Conservation (phyloP, 441 rosid genomes). For the Erysimum cheiri region DNA sequence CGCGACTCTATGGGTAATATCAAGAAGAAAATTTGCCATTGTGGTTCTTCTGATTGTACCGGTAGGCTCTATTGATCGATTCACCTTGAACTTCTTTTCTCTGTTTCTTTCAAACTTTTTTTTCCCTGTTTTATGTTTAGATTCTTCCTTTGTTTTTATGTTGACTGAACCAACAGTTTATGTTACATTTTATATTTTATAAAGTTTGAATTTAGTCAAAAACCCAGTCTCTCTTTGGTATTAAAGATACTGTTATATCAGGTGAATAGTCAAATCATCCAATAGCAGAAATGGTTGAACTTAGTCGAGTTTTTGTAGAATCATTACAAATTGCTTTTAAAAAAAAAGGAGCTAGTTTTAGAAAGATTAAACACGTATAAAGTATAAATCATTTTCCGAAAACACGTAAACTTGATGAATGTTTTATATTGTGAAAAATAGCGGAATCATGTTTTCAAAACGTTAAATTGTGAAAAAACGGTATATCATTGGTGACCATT, state of each 20-base stretch:
- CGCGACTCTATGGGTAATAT: constrained; percentile 71
- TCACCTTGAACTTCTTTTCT: neutral
- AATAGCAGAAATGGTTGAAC: neutral
- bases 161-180: constrained; percentile 1
- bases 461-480: neutral
- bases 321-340: neutral
- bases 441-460: neutral
- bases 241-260: neutral
- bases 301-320: neutral
- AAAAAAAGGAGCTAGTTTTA: neutral
- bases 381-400: too few species aligned
- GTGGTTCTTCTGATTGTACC: constrained; percentile 81
- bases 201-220: neutral
- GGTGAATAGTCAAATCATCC: neutral
- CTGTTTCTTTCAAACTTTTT: neutral
- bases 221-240: neutral
- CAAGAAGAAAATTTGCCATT: constrained; percentile 71
- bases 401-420: too few species aligned
- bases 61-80: constrained; percentile 77
- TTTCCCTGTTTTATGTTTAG: neutral
- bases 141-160: constrained; percentile 1
- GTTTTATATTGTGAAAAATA: too few species aligned
- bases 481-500: neutral
- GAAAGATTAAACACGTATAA: neutral
- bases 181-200: neutral